Evolutionary conservation across 164 flowering plant genomes (phyloP), one percentile per base, ranked within the genome.

Genomic region (Aristolochia fimbriata): DNA sequence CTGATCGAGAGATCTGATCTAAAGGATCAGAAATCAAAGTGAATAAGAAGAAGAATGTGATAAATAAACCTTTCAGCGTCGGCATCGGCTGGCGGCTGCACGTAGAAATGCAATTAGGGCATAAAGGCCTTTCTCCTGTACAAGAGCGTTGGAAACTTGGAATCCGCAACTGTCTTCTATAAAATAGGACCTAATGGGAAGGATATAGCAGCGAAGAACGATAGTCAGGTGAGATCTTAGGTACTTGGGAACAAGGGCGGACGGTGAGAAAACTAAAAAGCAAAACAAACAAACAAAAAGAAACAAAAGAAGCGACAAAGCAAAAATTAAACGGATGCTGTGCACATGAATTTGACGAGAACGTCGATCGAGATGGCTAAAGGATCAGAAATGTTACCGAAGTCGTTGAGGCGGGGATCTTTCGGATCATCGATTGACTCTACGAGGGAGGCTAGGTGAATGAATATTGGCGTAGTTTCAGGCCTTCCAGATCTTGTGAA

Each of bases 71-170:
- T n/a, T n/a, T n/a, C n/a, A n/a, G n/a, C n/a, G n/a, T n/a, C n/a
- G n/a, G n/a, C n/a, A n/a, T n/a, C n/a, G n/a, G n/a, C n/a, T n/a
- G n/a, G n/a, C n/a, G n/a, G n/a, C n/a, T n/a, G n/a, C n/a, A n/a
- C n/a, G n/a, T n/a, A n/a, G n/a, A n/a, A n/a, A n/a, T n/a, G n/a
- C n/a, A n/a, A n/a, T n/a, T n/a, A n/a, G n/a, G n/a, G n/a, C n/a
- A n/a, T n/a, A n/a, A n/a, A n/a, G n/a, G n/a, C n/a, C n/a, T n/a
- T n/a, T n/a, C n/a, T n/a, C n/a, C n/a, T n/a, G n/a, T n/a, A n/a
- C n/a, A n/a, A n/a, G n/a, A n/a, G n/a, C n/a, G n/a, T n/a, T n/a
- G 97, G 97, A 52, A 96, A 92, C 78, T 93, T 93, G 1, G 97
- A 82, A 81, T 93, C 99, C 48, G 93, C 86, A 22, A 93, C 86